A percentile compares a stretch with the other conserved stretches of the same genome.
These are phyloP conservation scores for Logfia minima DNA, from an alignment of 129 eudicot genomes.

Conservation along the genomic window DNA sequence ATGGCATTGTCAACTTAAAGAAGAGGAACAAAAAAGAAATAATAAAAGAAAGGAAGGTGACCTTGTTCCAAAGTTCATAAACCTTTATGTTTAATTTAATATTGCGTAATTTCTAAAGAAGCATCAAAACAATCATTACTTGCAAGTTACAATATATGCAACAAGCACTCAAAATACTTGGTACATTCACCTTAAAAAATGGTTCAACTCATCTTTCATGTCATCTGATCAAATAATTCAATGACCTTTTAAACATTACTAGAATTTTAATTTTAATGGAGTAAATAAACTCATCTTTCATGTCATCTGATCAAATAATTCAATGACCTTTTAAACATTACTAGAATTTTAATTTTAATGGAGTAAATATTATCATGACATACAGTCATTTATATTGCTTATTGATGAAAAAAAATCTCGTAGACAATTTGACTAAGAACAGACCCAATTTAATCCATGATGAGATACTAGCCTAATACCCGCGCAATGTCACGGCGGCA, in stretches of 20 bases:
- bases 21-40: background rate
- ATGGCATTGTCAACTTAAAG: constrained; percentile 23
- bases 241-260: too few relatives aligned
- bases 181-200: background rate
- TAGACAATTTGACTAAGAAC: background rate
- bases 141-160: background rate
- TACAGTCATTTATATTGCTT: too few relatives aligned
- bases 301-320: too few relatives aligned
- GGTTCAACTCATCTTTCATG: background rate
- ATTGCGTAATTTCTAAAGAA: constrained; percentile 20
- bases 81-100: constrained; percentile 15
- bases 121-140: constrained; percentile 21
- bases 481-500: too few relatives aligned
- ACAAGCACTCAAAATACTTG: background rate
- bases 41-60: background rate
- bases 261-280: too few relatives aligned
- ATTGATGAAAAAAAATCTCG: too few relatives aligned
- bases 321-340: too few relatives aligned
- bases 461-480: too few relatives aligned
- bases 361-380: too few relatives aligned
- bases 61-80: constrained; percentile 21
- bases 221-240: too few relatives aligned
- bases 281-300: background rate
- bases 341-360: too few relatives aligned
- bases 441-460: background rate